Base-by-base conservation (phyloP, 2,329 filamentous ascomycete genomes). In the Chrysosporium keratinophilum region DNA sequence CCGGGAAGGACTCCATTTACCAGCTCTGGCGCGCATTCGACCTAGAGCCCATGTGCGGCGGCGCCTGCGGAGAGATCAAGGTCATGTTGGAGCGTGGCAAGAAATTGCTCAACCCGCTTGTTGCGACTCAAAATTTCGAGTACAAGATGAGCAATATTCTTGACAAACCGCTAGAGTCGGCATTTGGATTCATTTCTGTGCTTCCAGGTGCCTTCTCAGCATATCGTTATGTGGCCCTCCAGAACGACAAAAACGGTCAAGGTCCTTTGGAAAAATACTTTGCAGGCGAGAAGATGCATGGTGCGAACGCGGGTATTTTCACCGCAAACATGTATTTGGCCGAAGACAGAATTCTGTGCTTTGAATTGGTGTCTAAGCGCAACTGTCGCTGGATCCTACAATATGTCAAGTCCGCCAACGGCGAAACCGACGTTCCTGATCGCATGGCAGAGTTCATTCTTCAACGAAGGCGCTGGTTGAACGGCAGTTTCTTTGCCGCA, bases 131-230 rank as follows among this genome's bases (percentile, higher is more conserved):
- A 65, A 98, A 98, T 67, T 98, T 98, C 63, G 93, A 98, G 74
- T 98, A 98, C 79, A 98, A 98, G 78, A 95, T 98, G 86, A 95
- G 88, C 69, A 98, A 98, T 66, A 98, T 98, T 66, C 79, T 98
- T 43, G 93, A 98, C 70, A 98, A 98, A 74, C 93, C 93, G 1
- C 76, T 98, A 40, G 93, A 98, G 68, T 97, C 91, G 3, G 88
- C 91, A 0, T 98, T 98, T 69, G 93, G 93, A 45, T 98, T 97
- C 73, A 97, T 98, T 67, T 88, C 88, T 43, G 93, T 98, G 64
- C 77, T 98, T 65, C 93, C 93, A 0, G 93, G 93, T 75, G 93
- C 93, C 55, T 95, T 98, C 71, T 97, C 91, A n/a, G 93, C 93
- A 17, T 98, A 98, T 70, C 85, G 93, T 39, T 98, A 88, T 68